Evolutionary conservation across 2,329 filamentous ascomycete species (phyloP).

Genomic region (Ascochyta pisi): DNA sequence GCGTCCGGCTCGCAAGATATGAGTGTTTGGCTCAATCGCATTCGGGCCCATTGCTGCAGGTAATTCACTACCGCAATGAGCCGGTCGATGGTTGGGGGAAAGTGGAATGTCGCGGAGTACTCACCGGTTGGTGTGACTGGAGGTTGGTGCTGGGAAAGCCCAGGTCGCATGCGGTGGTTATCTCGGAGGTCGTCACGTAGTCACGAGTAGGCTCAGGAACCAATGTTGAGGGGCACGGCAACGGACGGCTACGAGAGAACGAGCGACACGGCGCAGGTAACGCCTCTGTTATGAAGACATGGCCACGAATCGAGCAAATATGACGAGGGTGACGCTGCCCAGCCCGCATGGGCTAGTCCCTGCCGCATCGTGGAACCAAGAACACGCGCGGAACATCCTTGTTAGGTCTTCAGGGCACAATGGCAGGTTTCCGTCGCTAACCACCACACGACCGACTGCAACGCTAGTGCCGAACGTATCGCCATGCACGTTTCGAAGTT

Average conservation of each 20-base stretch:
- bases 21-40: conserved; percentile 10
- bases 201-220: conserved; percentile 2
- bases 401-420: conserved; percentile 4
- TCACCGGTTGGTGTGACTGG: conserved; percentile 15
- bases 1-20: conserved; percentile 5
- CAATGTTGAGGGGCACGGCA: background rate
- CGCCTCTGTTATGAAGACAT: conserved; percentile 9
- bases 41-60: conserved; percentile 9
- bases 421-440: conserved; percentile 11
- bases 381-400: conserved; percentile 9
- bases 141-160: background rate
- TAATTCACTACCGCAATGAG: conserved; percentile 5
- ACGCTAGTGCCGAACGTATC: conserved; percentile 3
- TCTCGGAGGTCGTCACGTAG: conserved; percentile 1
- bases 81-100: conserved; percentile 5
- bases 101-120: conserved; percentile 13
- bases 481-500: conserved; percentile 12
- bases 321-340: conserved; percentile 20
- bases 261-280: conserved; percentile 4
- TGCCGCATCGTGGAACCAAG: conserved; percentile 10
- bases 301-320: background rate
- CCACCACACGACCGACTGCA: background rate
- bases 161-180: conserved; percentile 10
- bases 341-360: conserved; percentile 10
- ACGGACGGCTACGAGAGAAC: background rate